Evolutionary conservation across 2,329 filamentous ascomycete genomes (phyloP), one percentile per base, ranked within the genome.

Genomic region (Exserohilum rostratum): DNA sequence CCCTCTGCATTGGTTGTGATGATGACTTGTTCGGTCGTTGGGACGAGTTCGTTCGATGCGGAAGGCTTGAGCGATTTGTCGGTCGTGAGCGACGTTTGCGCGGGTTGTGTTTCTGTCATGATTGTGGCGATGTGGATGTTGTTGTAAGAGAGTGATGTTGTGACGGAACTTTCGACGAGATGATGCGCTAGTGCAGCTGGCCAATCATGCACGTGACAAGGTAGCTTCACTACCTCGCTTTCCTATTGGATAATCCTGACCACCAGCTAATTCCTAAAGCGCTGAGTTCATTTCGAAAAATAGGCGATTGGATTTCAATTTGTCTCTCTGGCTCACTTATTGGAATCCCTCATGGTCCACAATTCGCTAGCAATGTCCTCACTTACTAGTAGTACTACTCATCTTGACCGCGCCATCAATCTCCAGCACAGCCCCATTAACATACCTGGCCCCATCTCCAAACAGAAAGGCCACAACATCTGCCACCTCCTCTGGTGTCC

Each of bases 391-490:
- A 29, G 65, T 69, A 59, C 63, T 68, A 52, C 56, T 67, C 65
- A 66, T 68, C 59, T 64, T 69, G n/a, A 72, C 50, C 27, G 72
- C 76, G 3, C 82, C 82, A 67, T 81, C 79, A 44, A 82, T 72
- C 62, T 81, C 79, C 40, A 82, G 68, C 15, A 82, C 76, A 60
- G 71, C 74, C 12, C 80, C 80, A 63, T 78, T 82, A 50, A 82
- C 74, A 71, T 81, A 82, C 54, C 72, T 66, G 29, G 70, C 71
- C 46, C 76, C 77, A 15, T 78, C 74, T 25, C 78, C 75, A 53
- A 81, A 78, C 64, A 83, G 65, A 65, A 82, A 83, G 6, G 76
- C 75, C 18, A 81, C 79, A 9, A 81, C 78, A 69, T 81, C 79
- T 31, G 79, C 80, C 22, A 83, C 75, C 65, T 83, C 81, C 46